A percentile compares a stretch with the other conserved stretches of the same genome.
Evolutionary conservation across 306 rosid species (phyloP).

Genomic region (Vigna reflexopilosa): DNA sequence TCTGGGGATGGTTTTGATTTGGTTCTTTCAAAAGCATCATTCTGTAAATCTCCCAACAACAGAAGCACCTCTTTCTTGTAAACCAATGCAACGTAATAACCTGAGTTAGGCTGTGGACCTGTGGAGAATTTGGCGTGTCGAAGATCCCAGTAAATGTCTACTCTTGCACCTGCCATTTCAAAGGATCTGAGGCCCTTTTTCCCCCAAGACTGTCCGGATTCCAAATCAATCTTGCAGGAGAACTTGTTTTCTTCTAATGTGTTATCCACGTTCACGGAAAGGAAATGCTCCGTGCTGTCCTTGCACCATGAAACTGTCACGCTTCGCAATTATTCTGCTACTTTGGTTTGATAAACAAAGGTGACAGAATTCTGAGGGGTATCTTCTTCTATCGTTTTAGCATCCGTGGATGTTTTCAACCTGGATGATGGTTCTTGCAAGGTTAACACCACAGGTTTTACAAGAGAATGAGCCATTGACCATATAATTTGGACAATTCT

Average conservation of each 20-base stretch:
- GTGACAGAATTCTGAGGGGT: conserved; percentile 42
- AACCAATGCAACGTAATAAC: conserved; percentile 70
- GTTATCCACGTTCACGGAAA: conserved; percentile 52
- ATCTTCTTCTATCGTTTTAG: conserved; percentile 11
- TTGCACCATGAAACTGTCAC: conserved; percentile 63
- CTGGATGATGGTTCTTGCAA: conserved; percentile 36
- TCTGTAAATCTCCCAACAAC: conserved; percentile 60
- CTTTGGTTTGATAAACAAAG: conserved; percentile 54
- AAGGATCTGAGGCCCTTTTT: conserved; percentile 71
- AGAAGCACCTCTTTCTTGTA: conserved; percentile 57
- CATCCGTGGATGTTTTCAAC: conserved; percentile 34
- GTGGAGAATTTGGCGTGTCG: conserved; percentile 52
- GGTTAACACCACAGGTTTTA: conserved; percentile 42
- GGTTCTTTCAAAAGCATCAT: conserved; percentile 60
- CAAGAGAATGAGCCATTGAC: conserved; percentile 45
- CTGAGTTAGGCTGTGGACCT: conserved; percentile 55
- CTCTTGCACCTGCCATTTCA: conserved; percentile 54
- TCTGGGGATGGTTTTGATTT: conserved; percentile 59
- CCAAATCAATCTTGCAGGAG: conserved; percentile 63
- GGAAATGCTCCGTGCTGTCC: conserved; percentile 47
- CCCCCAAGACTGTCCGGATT: conserved; percentile 60
- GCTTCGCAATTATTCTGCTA: conserved; percentile 42
- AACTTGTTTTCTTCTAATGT: conserved; percentile 38
- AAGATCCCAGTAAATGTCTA: conserved; percentile 72
- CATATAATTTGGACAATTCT: conserved; percentile 12